Evolutionary conservation across 1,284 basidiomycete species (phyloP).

Genomic region (Rhodotorula sp.): DNA sequence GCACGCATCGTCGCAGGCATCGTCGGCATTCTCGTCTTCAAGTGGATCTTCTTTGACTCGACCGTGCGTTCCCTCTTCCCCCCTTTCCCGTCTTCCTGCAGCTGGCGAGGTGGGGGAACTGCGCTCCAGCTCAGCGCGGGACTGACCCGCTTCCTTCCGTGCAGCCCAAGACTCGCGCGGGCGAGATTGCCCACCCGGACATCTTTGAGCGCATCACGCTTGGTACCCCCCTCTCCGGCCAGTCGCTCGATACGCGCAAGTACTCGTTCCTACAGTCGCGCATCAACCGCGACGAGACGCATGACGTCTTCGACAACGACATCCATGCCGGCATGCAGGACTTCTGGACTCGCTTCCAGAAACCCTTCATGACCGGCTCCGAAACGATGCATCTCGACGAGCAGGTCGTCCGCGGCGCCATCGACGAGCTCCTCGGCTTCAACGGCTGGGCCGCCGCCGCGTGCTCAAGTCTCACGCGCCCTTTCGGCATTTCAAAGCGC

Average conservation of each 20-base stretch:
- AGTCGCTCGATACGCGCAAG: constrained; percentile 78
- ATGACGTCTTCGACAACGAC: constrained; percentile 74
- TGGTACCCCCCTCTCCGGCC: constrained; percentile 60
- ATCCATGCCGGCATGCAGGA: constrained; percentile 75
- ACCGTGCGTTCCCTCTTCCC: constrained; percentile 20
- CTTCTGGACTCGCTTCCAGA: constrained; percentile 87
- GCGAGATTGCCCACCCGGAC: constrained; percentile 49
- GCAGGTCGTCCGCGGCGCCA: constrained; percentile 78
- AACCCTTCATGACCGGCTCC: constrained; percentile 64
- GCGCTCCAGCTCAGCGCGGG: not conserved
- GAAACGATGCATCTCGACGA: constrained; percentile 84
- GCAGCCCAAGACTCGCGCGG: constrained; percentile 43
- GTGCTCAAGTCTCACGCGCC: constrained; percentile 83
- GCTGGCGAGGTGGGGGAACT: not conserved
- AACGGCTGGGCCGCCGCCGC: constrained; percentile 99
- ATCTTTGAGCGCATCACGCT: constrained; percentile 81
- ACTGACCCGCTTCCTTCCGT: not conserved
- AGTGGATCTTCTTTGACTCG: constrained; percentile 43
- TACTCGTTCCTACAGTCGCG: constrained; percentile 83
- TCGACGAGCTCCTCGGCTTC: constrained; percentile 84
- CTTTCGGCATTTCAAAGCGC: constrained; percentile 79
- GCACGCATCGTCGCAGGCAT: constrained; percentile 21
- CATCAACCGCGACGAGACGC: constrained; percentile 59
- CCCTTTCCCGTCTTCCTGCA: not conserved
- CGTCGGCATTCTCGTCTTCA: constrained; percentile 28